These are phyloP conservation scores for Verticillium zaregamsianum DNA, from an alignment of 2,329 filamentous ascomycete genomes.

Conservation along the genomic window DNA sequence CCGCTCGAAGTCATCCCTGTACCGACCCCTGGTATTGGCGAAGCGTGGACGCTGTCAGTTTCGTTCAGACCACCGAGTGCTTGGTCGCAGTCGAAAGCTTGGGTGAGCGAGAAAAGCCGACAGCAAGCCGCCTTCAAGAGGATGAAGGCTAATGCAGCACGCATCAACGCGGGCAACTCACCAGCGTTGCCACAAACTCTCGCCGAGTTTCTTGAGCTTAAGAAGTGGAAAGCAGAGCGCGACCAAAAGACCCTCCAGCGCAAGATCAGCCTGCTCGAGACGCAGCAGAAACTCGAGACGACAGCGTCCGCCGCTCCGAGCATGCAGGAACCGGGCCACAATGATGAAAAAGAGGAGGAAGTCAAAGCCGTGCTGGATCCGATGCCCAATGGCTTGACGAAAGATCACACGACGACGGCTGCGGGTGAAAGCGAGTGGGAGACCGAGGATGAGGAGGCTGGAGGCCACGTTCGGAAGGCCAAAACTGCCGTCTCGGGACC, in stretches of 20 bases:
- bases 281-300: neutral
- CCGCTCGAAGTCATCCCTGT: neutral
- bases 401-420: too few species aligned
- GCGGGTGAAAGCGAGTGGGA: neutral
- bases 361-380: neutral
- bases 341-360: neutral
- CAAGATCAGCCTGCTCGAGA: neutral
- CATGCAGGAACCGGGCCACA: neutral
- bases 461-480: neutral
- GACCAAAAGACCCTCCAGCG: neutral
- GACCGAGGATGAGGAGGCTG: neutral
- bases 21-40: too few species aligned
- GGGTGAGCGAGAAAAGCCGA: neutral
- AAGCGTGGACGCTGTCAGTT: neutral
- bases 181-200: neutral
- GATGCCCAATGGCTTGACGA: too few species aligned
- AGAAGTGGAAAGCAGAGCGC: neutral
- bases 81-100: neutral
- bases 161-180: neutral
- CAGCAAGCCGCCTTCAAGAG: neutral
- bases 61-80: neutral
- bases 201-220: neutral
- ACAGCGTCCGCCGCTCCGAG: neutral
- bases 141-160: neutral
- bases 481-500: neutral